A percentile compares a stretch with the other conserved stretches of the same genome.
Evolutionary conservation across 2,329 filamentous ascomycete genomes (phyloP).

Genomic region (Fusarium austroafricanum): DNA sequence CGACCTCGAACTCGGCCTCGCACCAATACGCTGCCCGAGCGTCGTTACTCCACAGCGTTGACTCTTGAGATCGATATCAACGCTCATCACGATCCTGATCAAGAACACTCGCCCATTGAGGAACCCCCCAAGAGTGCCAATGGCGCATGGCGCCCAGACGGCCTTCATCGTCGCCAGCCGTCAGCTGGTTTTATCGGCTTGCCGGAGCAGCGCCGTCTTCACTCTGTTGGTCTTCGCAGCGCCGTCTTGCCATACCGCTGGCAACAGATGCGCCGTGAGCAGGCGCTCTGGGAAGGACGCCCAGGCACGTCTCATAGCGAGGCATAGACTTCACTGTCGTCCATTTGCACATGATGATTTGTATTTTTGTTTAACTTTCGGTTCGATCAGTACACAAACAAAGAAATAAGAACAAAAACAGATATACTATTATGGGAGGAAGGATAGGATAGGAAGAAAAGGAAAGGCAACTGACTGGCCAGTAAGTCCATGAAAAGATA

Average conservation of each 20-base stretch:
- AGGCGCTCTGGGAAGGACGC: slow-evolving; percentile 39
- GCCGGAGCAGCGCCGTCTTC: slow-evolving; percentile 41
- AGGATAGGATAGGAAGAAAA: slow-evolving; percentile 3
- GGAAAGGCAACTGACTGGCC: slow-evolving; percentile 13
- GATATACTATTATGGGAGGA: background rate
- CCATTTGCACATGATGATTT: background rate
- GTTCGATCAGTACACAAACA: background rate
- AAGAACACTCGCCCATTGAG: slow-evolving; percentile 36
- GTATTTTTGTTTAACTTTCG: background rate
- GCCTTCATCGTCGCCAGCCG: slow-evolving; percentile 39
- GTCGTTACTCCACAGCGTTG: slow-evolving; percentile 44
- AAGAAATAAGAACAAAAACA: slow-evolving; percentile 5
- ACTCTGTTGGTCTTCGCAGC: slow-evolving; percentile 44
- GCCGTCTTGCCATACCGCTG: slow-evolving; percentile 46
- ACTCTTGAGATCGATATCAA: slow-evolving; percentile 41
- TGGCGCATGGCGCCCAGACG: slow-evolving; percentile 16
- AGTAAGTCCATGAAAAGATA: slow-evolving; percentile 14
- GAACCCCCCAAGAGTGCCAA: slow-evolving; percentile 39
- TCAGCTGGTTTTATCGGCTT: slow-evolving; percentile 45
- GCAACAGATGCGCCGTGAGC: slow-evolving; percentile 38
- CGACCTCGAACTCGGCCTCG: slow-evolving; percentile 31
- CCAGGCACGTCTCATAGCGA: slow-evolving; percentile 45
- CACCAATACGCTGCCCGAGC: slow-evolving; percentile 39
- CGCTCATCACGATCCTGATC: slow-evolving; percentile 29
- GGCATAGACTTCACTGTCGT: slow-evolving; percentile 15